A percentile compares a stretch with the other conserved stretches of the same genome.
Evolutionary conservation across 164 flowering plant species (phyloP).

Genomic region (Aristolochia californica): DNA sequence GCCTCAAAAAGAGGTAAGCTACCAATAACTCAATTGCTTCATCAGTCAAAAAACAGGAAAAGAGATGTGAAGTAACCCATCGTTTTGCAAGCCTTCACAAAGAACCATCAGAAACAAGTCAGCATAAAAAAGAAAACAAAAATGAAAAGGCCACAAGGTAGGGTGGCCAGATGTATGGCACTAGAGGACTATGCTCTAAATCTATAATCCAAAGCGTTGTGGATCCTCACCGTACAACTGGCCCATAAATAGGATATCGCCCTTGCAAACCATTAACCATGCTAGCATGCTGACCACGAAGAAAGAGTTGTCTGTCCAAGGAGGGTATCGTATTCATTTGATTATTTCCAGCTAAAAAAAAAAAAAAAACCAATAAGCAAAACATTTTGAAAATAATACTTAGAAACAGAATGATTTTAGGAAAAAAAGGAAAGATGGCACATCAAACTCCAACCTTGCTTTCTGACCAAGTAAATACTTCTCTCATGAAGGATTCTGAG

Average conservation of each 20-base stretch:
- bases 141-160: not conserved
- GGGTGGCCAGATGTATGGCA: too few relatives aligned
- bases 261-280: slow-evolving; percentile 90
- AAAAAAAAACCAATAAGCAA: slow-evolving; percentile 4
- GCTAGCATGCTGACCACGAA: slow-evolving; percentile 75
- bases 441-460: slow-evolving; percentile 31
- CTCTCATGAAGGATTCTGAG: slow-evolving; percentile 85
- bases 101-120: slow-evolving; percentile 1
- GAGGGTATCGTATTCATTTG: slow-evolving; percentile 35
- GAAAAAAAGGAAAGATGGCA: not conserved
- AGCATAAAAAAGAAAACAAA: not conserved
- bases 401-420: not conserved
- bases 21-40: slow-evolving; percentile 89
- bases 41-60: slow-evolving; percentile 59
- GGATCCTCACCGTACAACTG: slow-evolving; percentile 60
- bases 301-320: slow-evolving; percentile 50
- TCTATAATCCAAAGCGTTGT: not conserved
- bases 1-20: slow-evolving; percentile 68
- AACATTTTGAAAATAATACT: slow-evolving; percentile 3
- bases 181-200: too few relatives aligned
- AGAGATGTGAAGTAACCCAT: slow-evolving; percentile 94
- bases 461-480: slow-evolving; percentile 51
- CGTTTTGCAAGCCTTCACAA: slow-evolving; percentile 85
- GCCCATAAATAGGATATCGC: slow-evolving; percentile 60
- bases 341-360: slow-evolving; percentile 31